These are phyloP conservation scores for Annulohypoxylon truncatum DNA, from an alignment of 2,329 filamentous ascomycete genomes.

Conservation along the genomic window DNA sequence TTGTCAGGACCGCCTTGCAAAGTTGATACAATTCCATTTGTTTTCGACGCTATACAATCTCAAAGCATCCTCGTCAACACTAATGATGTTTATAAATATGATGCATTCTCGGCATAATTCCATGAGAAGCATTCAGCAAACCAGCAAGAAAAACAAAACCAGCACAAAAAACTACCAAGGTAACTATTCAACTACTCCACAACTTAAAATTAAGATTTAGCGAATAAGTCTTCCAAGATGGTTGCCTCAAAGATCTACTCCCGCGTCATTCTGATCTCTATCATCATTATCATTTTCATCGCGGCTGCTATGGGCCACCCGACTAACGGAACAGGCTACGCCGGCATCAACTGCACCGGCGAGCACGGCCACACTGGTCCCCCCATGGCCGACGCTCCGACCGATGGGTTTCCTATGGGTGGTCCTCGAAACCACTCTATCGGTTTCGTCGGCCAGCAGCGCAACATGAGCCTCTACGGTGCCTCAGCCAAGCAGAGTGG, in stretches of 20 bases:
- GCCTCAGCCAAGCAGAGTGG: not conserved
- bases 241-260: not conserved
- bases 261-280: not conserved
- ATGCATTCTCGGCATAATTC: not conserved
- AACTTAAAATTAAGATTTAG: not conserved
- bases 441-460: constrained; percentile 25
- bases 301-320: not conserved
- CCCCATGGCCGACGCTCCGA: too few relatives aligned
- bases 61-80: not conserved
- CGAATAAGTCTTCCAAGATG: not conserved
- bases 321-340: not conserved
- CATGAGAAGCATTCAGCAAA: not conserved
- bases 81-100: not conserved
- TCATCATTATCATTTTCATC: not conserved
- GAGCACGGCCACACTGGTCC: not conserved
- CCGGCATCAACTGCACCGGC: not conserved
- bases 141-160: not conserved
- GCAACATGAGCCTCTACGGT: not conserved
- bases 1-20: not conserved
- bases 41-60: not conserved
- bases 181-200: not conserved
- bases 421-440: not conserved
- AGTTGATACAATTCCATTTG: not conserved
- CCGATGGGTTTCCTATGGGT: not conserved
- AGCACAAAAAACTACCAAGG: not conserved